These are phyloP conservation scores for Dictyostelium brefeldianum DNA, from an alignment of 78 protist genomes.

Conservation along the genomic window DNA sequence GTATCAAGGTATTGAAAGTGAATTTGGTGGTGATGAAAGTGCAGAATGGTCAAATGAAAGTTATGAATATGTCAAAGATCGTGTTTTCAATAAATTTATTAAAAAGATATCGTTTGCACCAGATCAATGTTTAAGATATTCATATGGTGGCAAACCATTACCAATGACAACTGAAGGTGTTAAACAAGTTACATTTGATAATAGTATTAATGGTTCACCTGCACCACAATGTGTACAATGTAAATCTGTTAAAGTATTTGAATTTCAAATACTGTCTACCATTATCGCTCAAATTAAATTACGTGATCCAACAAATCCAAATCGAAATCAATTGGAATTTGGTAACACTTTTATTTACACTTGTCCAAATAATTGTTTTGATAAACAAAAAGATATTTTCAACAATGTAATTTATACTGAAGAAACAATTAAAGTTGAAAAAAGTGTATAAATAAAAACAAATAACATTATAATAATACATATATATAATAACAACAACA, in stretches of 20 bases:
- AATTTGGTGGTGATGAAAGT: neutral
- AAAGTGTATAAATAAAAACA: constrained; percentile 10
- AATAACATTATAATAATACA: too few species aligned
- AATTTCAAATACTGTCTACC: constrained; percentile 66
- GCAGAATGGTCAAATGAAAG: constrained; percentile 66
- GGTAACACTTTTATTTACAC: constrained; percentile 36
- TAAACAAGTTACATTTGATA: neutral
- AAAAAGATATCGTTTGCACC: constrained; percentile 39
- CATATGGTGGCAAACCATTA: constrained; percentile 58
- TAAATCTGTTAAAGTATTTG: constrained; percentile 37
- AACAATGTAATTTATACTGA: constrained; percentile 55
- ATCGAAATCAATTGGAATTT: constrained; percentile 35
- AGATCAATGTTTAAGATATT: constrained; percentile 38
- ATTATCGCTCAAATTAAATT: constrained; percentile 41
- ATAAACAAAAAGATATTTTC: constrained; percentile 1
- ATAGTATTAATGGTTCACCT: neutral
- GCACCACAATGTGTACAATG: constrained; percentile 10
- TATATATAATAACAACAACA: neutral
- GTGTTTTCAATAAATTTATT: constrained; percentile 55
- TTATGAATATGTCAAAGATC: constrained; percentile 73
- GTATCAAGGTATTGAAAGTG: constrained; percentile 7
- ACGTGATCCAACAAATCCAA: too few species aligned
- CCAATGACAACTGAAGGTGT: constrained; percentile 41
- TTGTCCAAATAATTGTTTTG: constrained; percentile 68
- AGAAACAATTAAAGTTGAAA: constrained; percentile 43